Base-by-base conservation (phyloP, 2,329 filamentous ascomycete species). In the Plenodomus tracheiphilus region DNA sequence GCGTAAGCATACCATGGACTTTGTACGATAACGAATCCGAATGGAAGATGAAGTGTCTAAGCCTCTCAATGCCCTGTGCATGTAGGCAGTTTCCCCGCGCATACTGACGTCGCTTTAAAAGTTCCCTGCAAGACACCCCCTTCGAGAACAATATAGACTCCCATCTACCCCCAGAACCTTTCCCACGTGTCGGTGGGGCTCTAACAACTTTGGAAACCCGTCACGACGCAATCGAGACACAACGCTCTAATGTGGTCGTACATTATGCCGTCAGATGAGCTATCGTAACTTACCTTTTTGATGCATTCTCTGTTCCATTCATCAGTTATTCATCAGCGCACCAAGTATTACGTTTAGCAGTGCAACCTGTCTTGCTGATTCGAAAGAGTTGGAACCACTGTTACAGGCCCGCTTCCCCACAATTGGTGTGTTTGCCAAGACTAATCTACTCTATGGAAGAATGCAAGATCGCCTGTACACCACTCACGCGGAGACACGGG, bases 381-480 rank as follows among this genome's bases (percentile, higher is more conserved):
- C n/a, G n/a, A 4, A 45, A 15, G 28, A 32, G 28, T 7, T 32
- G 4, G 28, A 15, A 15, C 15, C 13, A 11, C 15, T 11, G 28
- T 32, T 11, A 32, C 28, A 32, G 28, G 28, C 13, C 36, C 39
- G 41, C 35, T 17, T 47, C 54, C 56, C 54, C 56, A 57, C 54
- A 52, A 37, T 7, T 19, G 45, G 17, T 22, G 40, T 46, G 30
- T 41, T 49, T 19, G 30, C 39, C 41, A 48, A 39, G 43, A 34
- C 20, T n/a, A 41, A 17, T 47, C 47, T 47, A 43, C 42, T 45
- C 43, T 53, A 41, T 53, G 41, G 41, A 47, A 51, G 43, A 53
- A 54, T 45, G 17, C 45, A 49, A 46, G 35, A 49, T 46, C 39
- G 39, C 21, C 51, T 48, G 53, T 45, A 53, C 34, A 50, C 39